A percentile compares a stretch with the other conserved stretches of the same genome.
Evolutionary conservation across 169 alveolate genomes (phyloP).

Genomic region (Plasmodium inui): DNA sequence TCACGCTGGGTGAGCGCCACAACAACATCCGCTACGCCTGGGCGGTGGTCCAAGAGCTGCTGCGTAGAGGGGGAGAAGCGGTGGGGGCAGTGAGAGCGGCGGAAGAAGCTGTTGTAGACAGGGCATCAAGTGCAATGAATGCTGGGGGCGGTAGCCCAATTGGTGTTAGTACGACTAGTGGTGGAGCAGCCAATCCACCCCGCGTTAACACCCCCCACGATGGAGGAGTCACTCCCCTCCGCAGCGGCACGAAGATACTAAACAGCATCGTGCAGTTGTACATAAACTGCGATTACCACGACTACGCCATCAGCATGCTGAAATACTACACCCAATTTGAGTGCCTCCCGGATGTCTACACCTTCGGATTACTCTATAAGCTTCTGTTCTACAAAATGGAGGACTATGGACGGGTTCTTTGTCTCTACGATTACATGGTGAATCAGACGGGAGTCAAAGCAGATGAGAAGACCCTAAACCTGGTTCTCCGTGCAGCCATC

Average conservation of each 20-base stretch:
- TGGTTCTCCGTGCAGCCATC: slow-evolving; percentile 48
- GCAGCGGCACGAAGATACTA: slow-evolving; percentile 52
- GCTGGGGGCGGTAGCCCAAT: background rate
- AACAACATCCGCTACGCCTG: slow-evolving; percentile 82
- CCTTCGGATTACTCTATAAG: slow-evolving; percentile 70
- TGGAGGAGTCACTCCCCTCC: background rate
- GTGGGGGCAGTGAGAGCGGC: too few species aligned
- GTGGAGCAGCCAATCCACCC: background rate
- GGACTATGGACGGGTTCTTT: slow-evolving; percentile 74
- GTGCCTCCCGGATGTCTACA: slow-evolving; percentile 66
- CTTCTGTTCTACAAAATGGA: slow-evolving; percentile 65
- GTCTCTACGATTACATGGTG: slow-evolving; percentile 32
- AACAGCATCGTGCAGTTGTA: slow-evolving; percentile 86
- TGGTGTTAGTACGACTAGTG: background rate
- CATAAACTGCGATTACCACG: slow-evolving; percentile 84
- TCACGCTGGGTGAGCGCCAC: slow-evolving; percentile 71
- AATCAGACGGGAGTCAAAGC: slow-evolving; percentile 20
- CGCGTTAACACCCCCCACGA: background rate
- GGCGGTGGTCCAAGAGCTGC: slow-evolving; percentile 77
- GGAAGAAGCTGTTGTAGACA: too few species aligned
- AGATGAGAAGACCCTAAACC: slow-evolving; percentile 27
- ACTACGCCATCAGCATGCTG: slow-evolving; percentile 87
- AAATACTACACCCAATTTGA: slow-evolving; percentile 80
- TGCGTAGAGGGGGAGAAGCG: background rate
- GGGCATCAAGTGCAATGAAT: background rate